Conservation (phyloP, 2,329 filamentous ascomycete genomes). For the Talaromyces atroroseus region DNA sequence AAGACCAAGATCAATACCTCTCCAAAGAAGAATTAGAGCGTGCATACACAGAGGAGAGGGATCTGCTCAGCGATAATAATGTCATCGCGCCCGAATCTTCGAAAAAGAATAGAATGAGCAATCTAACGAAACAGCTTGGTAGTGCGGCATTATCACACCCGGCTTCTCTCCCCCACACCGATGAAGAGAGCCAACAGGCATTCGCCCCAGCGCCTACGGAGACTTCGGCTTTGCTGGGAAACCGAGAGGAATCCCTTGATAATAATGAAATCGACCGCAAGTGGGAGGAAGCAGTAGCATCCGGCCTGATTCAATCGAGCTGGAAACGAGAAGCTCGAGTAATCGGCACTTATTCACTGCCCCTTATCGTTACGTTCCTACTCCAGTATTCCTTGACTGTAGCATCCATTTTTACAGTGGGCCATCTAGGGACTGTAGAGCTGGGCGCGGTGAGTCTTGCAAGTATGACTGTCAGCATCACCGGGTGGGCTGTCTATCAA, state of each 20-base stretch:
- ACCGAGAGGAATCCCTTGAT: constrained; percentile 41
- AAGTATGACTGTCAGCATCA: constrained; percentile 76
- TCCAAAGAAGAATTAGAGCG: constrained; percentile 50
- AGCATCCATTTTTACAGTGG: constrained; percentile 71
- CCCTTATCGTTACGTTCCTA: constrained; percentile 67
- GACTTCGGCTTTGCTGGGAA: constrained; percentile 45
- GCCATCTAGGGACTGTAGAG: constrained; percentile 66
- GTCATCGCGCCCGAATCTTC: constrained; percentile 51
- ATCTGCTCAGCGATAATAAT: constrained; percentile 55
- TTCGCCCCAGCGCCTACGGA: constrained; percentile 30
- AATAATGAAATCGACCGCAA: constrained; percentile 61
- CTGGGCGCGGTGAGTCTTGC: constrained; percentile 63
- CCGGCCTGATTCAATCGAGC: constrained; percentile 77
- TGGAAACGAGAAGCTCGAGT: constrained; percentile 88
- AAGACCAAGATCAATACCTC: constrained; percentile 39
- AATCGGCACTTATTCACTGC: constrained; percentile 64
- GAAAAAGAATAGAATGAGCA: constrained; percentile 14
- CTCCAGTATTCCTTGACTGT: constrained; percentile 83
- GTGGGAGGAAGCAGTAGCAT: constrained; percentile 79
- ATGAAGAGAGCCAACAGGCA: neutral
- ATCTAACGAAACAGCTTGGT: constrained; percentile 21
- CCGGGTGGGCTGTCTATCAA: constrained; percentile 70
- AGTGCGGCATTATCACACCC: constrained; percentile 19
- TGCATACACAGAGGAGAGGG: constrained; percentile 53
- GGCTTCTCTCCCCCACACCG: neutral